A percentile compares a stretch with the other conserved stretches of the same genome.
phyloP scores from a whole-genome alignment of 2,329 filamentous ascomycete species.

The Trichoderma citrinoviride region DNA sequence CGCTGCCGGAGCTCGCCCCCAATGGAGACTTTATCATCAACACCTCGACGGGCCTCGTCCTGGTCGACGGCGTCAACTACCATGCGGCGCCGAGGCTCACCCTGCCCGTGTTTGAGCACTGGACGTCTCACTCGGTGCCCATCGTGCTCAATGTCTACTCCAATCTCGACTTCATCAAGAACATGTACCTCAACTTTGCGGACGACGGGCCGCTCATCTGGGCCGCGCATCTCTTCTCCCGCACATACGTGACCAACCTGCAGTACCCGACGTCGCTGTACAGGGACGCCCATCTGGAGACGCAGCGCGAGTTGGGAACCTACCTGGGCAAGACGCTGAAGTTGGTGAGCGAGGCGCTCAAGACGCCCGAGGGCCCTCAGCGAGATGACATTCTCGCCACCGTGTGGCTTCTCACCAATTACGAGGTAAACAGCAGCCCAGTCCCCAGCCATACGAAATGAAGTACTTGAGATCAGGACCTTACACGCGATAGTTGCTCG shows the following conservation, averaged over 20 bases:
- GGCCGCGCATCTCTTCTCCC: constrained; percentile 41
- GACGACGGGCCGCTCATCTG: constrained; percentile 38
- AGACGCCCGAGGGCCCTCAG: constrained; percentile 29
- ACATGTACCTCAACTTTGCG: constrained; percentile 29
- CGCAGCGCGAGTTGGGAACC: constrained; percentile 34
- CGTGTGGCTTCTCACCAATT: constrained; percentile 42
- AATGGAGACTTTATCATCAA: constrained; percentile 15
- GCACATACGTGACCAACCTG: constrained; percentile 41
- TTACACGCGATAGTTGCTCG: constrained; percentile 34
- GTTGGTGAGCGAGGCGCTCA: constrained; percentile 40
- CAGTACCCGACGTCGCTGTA: constrained; percentile 34
- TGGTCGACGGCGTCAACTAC: background rate
- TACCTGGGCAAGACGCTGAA: constrained; percentile 40
- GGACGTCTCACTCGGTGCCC: constrained; percentile 40
- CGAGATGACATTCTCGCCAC: constrained; percentile 40
- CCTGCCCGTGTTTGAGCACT: constrained; percentile 36
- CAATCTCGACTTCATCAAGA: constrained; percentile 36
- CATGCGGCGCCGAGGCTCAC: constrained; percentile 23
- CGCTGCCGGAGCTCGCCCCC: constrained; percentile 15
- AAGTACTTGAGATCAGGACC: background rate
- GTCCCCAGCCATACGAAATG: no score
- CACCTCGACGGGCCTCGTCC: constrained; percentile 12
- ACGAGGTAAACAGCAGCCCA: constrained; percentile 33
- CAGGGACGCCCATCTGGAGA: constrained; percentile 28
- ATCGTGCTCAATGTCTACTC: constrained; percentile 41